Evolutionary conservation across 208 protist genomes (phyloP).

Genomic region (Acanthamoeba sp.): DNA sequence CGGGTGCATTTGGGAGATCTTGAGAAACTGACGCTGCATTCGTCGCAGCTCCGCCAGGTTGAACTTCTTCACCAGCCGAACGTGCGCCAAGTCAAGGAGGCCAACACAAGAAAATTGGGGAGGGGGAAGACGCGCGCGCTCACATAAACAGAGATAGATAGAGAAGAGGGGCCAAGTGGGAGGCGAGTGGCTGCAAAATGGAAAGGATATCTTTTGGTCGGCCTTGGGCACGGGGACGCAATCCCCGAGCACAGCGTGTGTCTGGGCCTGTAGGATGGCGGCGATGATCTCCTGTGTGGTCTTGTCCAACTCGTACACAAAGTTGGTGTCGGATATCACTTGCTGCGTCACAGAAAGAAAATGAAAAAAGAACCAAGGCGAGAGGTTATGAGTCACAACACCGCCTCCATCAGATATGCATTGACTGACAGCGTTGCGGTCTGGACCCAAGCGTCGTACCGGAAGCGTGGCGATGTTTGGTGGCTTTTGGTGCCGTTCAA

Average conservation of each 20-base stretch:
- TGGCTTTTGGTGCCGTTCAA: slow-evolving; percentile 28
- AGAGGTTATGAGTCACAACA: too few species aligned
- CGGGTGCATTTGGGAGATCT: slow-evolving; percentile 81
- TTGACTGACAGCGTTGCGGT: not conserved
- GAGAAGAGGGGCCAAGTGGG: not conserved
- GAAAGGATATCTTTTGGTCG: slow-evolving; percentile 50
- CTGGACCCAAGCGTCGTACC: not conserved
- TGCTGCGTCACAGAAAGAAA: slow-evolving; percentile 56
- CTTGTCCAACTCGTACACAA: slow-evolving; percentile 82
- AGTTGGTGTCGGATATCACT: slow-evolving; percentile 76
- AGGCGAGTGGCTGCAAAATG: not conserved
- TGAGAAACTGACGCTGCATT: slow-evolving; percentile 76
- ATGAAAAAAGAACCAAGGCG: too few species aligned
- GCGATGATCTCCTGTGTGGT: slow-evolving; percentile 81
- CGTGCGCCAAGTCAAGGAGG: not conserved
- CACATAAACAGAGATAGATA: not conserved
- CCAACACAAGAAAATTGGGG: not conserved
- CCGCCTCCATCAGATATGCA: too few species aligned
- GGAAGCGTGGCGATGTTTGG: slow-evolving; percentile 73
- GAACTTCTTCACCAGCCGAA: slow-evolving; percentile 64
- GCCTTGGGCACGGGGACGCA: slow-evolving; percentile 14
- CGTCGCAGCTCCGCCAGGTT: slow-evolving; percentile 73
- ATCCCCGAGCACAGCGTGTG: slow-evolving; percentile 27
- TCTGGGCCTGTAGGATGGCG: slow-evolving; percentile 77
- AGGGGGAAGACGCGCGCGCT: not conserved